Evolutionary conservation across 2,329 filamentous ascomycete species (phyloP).

Genomic region (Penicillium vulpinum): DNA sequence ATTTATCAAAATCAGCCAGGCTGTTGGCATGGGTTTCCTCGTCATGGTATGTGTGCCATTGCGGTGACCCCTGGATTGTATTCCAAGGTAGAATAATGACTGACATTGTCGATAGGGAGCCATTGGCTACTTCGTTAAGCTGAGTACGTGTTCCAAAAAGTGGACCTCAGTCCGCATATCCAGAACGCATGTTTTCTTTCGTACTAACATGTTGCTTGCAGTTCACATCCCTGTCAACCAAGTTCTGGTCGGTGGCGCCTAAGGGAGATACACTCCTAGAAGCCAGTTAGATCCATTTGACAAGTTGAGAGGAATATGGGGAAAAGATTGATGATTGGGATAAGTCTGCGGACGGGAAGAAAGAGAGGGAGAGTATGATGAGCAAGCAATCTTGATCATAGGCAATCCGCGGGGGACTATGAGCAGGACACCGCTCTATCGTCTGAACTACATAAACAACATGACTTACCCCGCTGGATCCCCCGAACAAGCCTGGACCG

Average conservation of each 20-base stretch:
- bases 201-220: slow-evolving; percentile 25
- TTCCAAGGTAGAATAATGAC: slow-evolving; percentile 1
- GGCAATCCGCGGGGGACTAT: not conserved
- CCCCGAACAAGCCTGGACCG: not conserved
- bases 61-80: not conserved
- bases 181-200: too few relatives aligned
- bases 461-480: not conserved
- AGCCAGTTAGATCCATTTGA: not conserved
- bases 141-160: slow-evolving; percentile 48
- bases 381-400: not conserved
- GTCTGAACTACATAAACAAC: too few relatives aligned
- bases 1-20: slow-evolving; percentile 62
- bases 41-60: slow-evolving; percentile 48
- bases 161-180: not conserved
- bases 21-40: slow-evolving; percentile 60
- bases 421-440: not conserved
- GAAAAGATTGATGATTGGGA: not conserved
- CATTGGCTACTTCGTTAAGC: slow-evolving; percentile 61
- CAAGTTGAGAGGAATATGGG: not conserved
- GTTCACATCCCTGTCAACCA: slow-evolving; percentile 55
- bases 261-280: slow-evolving; percentile 12
- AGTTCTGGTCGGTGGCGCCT: slow-evolving; percentile 51
- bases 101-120: slow-evolving; percentile 41
- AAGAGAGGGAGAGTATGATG: not conserved
- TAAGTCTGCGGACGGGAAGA: not conserved